Evolutionary conservation across 116 monocot genomes (phyloP), one percentile per base, ranked within the genome.

Genomic region (Papilionanthe hybrid): DNA sequence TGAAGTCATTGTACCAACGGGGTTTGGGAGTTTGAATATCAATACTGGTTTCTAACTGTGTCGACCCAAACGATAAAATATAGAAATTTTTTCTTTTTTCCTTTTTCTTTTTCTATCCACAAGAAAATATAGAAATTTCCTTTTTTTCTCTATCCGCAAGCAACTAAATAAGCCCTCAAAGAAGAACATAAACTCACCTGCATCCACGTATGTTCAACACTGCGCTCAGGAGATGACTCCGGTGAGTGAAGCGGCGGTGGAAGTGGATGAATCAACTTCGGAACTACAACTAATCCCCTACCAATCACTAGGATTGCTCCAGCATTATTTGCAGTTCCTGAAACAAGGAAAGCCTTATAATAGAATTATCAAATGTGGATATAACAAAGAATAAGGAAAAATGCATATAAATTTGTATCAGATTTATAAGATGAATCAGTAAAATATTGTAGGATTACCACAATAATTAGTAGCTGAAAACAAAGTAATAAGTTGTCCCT

Each of bases 401-500:
- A 73, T 73, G 43, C 20, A 20, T 3, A 49, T 49, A 49, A 49
- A 49, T 25, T 44, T 42, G n/a, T 48, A 5, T 50, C 13, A 75
- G 43, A 50, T 15, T 27, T 49, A 75, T 27, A 75, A 44, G 42
- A 72, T 41, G 42, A 75, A 75, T 69, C 27, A 30, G 19, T 56
- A 9, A 69, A 69, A 77, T 29, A 68, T 78, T 60, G 32, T 32
- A 78, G 63, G 47, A 53, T 29, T 93, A 99, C 98, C 98, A 77
- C 98, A 99, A 72, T 99, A 99, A 81, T 99, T 99, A 60, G 98
- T 99, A 50, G 98, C 98, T 47, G 98, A 99, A 83, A 99, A 99
- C n/a, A 99, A 81, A 65, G 98, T 99, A n/a, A 99, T 99, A 75
- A 99, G 72, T 77, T 99, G 98, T 6, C 98, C 98, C 57, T 99